These are phyloP conservation scores for Calonectria leucothoes DNA, from an alignment of 2,329 filamentous ascomycete genomes.

Conservation along the genomic window DNA sequence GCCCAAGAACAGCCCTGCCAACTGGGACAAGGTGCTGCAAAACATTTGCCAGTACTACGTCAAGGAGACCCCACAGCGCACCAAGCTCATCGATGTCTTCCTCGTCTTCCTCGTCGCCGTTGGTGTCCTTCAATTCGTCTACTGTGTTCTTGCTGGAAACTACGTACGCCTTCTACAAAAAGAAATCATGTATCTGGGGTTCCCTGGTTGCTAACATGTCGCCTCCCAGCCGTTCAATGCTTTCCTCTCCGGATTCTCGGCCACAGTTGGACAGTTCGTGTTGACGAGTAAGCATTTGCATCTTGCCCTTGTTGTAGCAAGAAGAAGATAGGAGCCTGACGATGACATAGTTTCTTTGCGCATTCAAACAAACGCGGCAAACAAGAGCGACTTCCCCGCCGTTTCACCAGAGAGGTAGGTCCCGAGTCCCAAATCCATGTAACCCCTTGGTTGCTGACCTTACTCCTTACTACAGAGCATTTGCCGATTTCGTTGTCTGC, in stretches of 20 bases:
- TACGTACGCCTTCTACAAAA: constrained; percentile 74
- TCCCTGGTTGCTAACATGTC: constrained; percentile 29
- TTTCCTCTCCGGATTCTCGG: constrained; percentile 94
- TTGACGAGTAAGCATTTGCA: constrained; percentile 77
- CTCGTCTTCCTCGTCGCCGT: constrained; percentile 88
- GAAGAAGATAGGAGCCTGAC: constrained; percentile 23
- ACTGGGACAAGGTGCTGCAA: constrained; percentile 70
- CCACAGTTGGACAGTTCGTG: constrained; percentile 97
- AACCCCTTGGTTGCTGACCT: constrained; percentile 27
- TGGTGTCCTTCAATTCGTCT: constrained; percentile 91
- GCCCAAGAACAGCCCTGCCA: constrained; percentile 44
- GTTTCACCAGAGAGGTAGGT: constrained; percentile 84
- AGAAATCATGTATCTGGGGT: not conserved
- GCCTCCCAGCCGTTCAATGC: constrained; percentile 97
- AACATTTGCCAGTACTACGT: constrained; percentile 84
- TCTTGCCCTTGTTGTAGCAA: not conserved
- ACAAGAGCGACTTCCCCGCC: constrained; percentile 80
- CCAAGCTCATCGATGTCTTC: constrained; percentile 92
- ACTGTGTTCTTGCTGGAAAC: constrained; percentile 92
- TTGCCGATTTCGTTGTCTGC: constrained; percentile 95
- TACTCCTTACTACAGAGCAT: constrained; percentile 72
- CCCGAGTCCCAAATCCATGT: not conserved
- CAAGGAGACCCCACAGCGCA: constrained; percentile 85
- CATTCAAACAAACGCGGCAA: constrained; percentile 90
- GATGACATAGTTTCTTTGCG: constrained; percentile 72